Conservation (phyloP, 202 grass and related monocot genomes). For the Cymbopogon flexuosus region DNA sequence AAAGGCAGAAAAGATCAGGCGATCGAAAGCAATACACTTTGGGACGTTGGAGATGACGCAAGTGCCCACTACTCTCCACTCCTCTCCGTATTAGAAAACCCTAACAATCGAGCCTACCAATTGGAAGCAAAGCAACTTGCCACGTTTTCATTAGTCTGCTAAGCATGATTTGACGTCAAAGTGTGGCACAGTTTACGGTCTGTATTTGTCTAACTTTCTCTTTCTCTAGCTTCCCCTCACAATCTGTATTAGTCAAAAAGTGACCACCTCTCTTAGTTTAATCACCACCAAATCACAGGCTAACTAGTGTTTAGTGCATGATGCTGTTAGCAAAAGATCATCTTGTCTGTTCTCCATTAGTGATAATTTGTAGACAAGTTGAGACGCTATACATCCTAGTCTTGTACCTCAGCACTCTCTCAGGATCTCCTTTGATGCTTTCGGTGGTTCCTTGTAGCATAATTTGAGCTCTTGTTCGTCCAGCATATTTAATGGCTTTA, state of each 20-base stretch:
- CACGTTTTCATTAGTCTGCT: constrained; percentile 9
- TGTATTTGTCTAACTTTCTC: neutral
- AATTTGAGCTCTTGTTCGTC: neutral
- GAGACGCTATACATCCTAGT: neutral
- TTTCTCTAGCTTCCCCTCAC: neutral
- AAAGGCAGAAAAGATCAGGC: neutral
- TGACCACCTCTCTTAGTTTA: neutral
- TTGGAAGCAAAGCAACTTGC: constrained; percentile 21
- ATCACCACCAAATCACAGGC: neutral
- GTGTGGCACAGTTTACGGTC: neutral
- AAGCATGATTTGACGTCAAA: neutral
- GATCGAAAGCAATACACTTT: neutral
- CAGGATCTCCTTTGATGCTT: neutral
- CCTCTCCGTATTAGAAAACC: neutral
- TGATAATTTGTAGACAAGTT: neutral
- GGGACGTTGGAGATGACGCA: constrained; percentile 24
- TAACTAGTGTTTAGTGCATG: neutral
- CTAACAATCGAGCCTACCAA: neutral
- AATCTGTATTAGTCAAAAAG: too few species aligned
- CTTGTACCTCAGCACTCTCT: neutral
- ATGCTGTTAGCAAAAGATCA: neutral
- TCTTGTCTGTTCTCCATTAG: too few species aligned
- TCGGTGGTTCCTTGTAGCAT: neutral
- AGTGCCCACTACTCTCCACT: constrained; percentile 6
- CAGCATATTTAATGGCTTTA: neutral